These are phyloP conservation scores for Candida schatavii DNA, from an alignment of 805 yeast species.

Conservation along the genomic window DNA sequence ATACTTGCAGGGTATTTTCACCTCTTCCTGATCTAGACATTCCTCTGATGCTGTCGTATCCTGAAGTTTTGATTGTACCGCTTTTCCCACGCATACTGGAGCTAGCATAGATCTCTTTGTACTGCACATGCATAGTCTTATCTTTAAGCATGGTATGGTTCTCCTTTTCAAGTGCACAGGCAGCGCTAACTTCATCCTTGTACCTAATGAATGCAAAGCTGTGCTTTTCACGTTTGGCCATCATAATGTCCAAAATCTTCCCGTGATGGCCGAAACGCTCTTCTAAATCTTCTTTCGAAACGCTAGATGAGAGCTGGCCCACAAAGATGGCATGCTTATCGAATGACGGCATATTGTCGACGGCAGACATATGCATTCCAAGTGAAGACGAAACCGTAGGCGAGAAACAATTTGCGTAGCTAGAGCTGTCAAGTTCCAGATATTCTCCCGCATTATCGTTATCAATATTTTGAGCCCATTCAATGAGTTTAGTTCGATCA, in stretches of 20 bases:
- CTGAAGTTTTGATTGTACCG: background rate
- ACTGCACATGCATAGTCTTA: slow-evolving; percentile 82
- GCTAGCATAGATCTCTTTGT: slow-evolving; percentile 50
- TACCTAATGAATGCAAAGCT: slow-evolving; percentile 75
- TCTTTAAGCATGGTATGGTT: slow-evolving; percentile 74
- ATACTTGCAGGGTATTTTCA: background rate
- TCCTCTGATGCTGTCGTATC: no score
- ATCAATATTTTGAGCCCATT: slow-evolving; percentile 86
- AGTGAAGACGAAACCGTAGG: no score
- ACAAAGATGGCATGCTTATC: slow-evolving; percentile 76
- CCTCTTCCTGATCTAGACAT: slow-evolving; percentile 2
- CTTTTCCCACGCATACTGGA: background rate
- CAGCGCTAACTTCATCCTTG: slow-evolving; percentile 68
- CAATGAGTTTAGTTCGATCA: slow-evolving; percentile 55
- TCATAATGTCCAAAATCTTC: slow-evolving; percentile 52
- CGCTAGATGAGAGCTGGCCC: slow-evolving; percentile 62
- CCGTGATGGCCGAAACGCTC: slow-evolving; percentile 71
- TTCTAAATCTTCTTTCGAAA: slow-evolving; percentile 52
- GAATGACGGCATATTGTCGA: slow-evolving; percentile 19
- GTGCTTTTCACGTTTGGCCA: slow-evolving; percentile 46
- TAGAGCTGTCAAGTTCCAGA: slow-evolving; percentile 26
- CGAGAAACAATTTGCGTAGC: background rate
- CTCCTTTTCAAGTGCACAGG: slow-evolving; percentile 81
- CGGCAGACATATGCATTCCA: no score
- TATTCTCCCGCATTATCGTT: background rate